Base-by-base conservation (phyloP, 2,329 filamentous ascomycete genomes). In the Exophiala mesophila region DNA sequence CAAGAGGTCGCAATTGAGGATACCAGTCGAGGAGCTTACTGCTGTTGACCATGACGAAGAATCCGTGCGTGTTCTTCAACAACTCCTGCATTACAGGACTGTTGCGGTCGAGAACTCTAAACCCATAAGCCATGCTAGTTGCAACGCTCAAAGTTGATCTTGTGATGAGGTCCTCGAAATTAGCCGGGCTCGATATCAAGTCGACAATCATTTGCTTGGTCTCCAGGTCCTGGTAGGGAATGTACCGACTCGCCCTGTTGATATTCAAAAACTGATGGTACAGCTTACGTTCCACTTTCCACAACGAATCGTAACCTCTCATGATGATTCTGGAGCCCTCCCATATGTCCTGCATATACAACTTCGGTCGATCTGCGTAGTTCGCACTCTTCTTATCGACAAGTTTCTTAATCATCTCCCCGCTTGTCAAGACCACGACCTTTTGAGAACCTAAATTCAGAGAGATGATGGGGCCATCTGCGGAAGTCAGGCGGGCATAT, bases 391-490 rank as follows among this genome's bases (percentile, higher is more conserved):
- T 60, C 45, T 72, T 71, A 41, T 77, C 43, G 2, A 78, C 45
- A 3, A 78, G 53, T 5, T 77, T 72, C 36, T 71, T 74, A 19
- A 76, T 64, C 1, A 64, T 65, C 35, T 62, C 46, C 20, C 69
- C 66, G 1, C 64, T 66, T 0, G 63, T 68, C 0, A 78, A 57
- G 0, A 77, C 67, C n/a, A 77, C 59, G 50, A 74, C 57, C 5
- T 63, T 60, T 31, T 68, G 64, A 0, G 67, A 68, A 1, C 74
- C 74, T 0, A 76, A 57, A 1, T 74, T 71, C 1, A 77, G 59
- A 0, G 67, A 72, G 53, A 72, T 76, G 0, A 77, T 57, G 0
- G 72, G 70, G 0, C 46, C 40, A 8, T 41, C 43, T 45, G 30
- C 23, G 23, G 12, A 12, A n/a, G n/a, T n/a, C n/a, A n/a, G n/a